Base-by-base conservation (phyloP, 2,329 filamentous ascomycete genomes). In the Aspergillus caelatus region DNA sequence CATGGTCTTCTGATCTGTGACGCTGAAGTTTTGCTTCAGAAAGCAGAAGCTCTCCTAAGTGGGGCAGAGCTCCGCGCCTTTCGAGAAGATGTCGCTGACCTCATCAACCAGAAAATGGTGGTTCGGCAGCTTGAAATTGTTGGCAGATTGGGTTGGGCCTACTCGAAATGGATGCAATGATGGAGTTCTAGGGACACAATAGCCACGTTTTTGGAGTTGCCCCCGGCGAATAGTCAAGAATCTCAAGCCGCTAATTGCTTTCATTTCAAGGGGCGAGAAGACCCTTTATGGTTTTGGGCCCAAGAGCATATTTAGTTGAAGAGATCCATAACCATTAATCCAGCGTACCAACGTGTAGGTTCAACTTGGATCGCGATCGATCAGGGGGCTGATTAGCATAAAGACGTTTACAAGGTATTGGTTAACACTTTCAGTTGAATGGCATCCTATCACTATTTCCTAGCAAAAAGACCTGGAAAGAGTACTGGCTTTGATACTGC, bases 1-100 rank as follows among this genome's bases (percentile, higher is more conserved):
- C 93, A 97, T 71, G 95, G 95, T 1, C 81, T 97, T 63, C 81
- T 99, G 48, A 83, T 99, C 5, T 96, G 93, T 75, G 94, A 99
- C 76, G 90, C 94, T 4, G 93, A 98, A 71, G 85, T 93, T 34
- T 82, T 99, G 58, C 87, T 93, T 53, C 87, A 87, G 70, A 85
- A 91, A 52, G 90, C 90, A 2, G 82, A 83, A 58, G 83, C 81
- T 26, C 79, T 93, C 46, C 86, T 98, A 68, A 93, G 93, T 0
- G 83, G 86, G 1, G 87, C 91, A 50, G 86, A 96, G 14, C 89
- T 90, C 72, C 88, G 89, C 70, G 94, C 97, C 71, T 97, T 99
- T 72, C 79, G 93, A 61, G 91, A 96, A 76, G 95, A 99, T 74
- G 82, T 97, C 39, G 88, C 91, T 64, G 94, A 97, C 72, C 82